phyloP scores from a whole-genome alignment of 495 filamentous ascomycete genomes.

The Xylaria bambusicola region DNA sequence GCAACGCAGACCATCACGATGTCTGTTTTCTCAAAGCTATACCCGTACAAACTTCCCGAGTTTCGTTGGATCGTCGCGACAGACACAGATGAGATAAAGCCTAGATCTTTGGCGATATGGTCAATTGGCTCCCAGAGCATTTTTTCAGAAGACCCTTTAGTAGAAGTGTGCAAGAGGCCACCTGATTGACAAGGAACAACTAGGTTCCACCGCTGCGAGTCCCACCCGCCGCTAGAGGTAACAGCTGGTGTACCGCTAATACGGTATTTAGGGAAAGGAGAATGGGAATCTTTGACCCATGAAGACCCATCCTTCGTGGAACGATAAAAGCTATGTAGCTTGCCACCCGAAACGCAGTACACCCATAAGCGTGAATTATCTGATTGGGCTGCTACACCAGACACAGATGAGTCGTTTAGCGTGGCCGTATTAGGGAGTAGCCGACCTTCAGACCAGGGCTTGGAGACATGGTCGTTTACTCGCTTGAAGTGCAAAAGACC shows the following conservation, averaged over 20 bases:
- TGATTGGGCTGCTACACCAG: background rate
- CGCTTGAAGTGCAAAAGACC: slow-evolving; percentile 27
- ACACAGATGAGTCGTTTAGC: slow-evolving; percentile 21
- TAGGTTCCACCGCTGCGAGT: slow-evolving; percentile 8
- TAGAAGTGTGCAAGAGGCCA: slow-evolving; percentile 24
- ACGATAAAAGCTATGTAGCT: background rate
- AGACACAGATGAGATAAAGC: slow-evolving; percentile 23
- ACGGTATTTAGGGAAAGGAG: background rate
- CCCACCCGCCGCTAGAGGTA: background rate
- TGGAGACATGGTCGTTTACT: slow-evolving; percentile 22
- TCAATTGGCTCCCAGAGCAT: slow-evolving; percentile 10
- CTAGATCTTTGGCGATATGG: slow-evolving; percentile 23
- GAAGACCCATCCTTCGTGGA: background rate
- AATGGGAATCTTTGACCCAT: background rate
- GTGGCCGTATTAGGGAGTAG: slow-evolving; percentile 16
- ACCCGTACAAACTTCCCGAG: background rate
- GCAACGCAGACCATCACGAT: slow-evolving; percentile 5
- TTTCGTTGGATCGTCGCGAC: slow-evolving; percentile 5
- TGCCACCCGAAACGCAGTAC: slow-evolving; percentile 9
- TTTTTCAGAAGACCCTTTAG: slow-evolving; percentile 1
- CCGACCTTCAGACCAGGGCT: slow-evolving; percentile 24
- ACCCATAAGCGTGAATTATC: background rate
- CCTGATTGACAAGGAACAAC: slow-evolving; percentile 28
- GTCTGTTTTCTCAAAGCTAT: background rate
- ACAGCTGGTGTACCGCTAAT: slow-evolving; percentile 14